Evolutionary conservation across 1,284 basidiomycete genomes (phyloP), one percentile per base, ranked within the genome.

Genomic region (Psilocybe mexicana): DNA sequence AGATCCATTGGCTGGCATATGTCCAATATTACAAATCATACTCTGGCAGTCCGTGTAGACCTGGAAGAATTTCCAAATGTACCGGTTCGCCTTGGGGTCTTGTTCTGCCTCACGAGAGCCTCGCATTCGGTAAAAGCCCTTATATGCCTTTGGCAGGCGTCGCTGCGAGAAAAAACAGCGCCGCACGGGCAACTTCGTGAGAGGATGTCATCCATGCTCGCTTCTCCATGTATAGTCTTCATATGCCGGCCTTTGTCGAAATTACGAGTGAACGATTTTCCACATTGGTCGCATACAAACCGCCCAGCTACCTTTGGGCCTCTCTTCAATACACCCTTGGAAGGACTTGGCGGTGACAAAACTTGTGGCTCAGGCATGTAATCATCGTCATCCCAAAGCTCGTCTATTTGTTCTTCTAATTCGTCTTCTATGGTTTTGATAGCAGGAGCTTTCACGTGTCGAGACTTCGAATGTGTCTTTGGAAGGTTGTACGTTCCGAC

Each of bases 231-330:
- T 18, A 60, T 50, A 28, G 30, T 58, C 24, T 58, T 54, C 11
- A 58, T 58, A 45, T 65, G 64, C 28, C 64, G 59, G 47, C 45
- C 11, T 55, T 61, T 51, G 42, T 65, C 64, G 36, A 56, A 63
- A n/a, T 58, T 57, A 11, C 66, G 61, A 24, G 66, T 69, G 51
- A 72, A 72, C 2, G 61, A 61, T 24, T 55, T 60, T 8, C 52
- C 46, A 54, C 71, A 72, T 44, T 65, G 64, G 11, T 46, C 18
- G 56, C 67, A 63, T 33, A 61, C 55, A 58, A 66, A 70, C 26
- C 23, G 33, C 43, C 46, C 56, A 25, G 10, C 36, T 4, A n/a
- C 1, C 24, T 59, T 62, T 25, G 35, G 43, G n/a, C 33, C 45
- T 40, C 25, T 55, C n/a, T 50, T 5, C 18, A 6, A 5, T 47